phyloP scores from a whole-genome alignment of 225 moss, liverwort and hornwort genomes.

The Bryum argenteum region DNA sequence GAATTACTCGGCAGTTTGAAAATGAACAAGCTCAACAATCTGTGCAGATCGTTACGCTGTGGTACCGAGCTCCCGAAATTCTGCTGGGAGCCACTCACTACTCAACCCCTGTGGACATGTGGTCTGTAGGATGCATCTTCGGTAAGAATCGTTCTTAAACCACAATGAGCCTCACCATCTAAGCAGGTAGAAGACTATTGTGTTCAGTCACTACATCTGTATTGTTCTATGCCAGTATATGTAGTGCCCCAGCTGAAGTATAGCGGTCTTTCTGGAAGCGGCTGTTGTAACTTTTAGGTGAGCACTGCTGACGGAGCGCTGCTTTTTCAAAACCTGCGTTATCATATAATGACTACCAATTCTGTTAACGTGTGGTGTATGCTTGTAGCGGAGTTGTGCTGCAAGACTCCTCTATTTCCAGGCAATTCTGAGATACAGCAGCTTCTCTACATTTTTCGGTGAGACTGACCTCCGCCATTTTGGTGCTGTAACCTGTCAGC shows the following conservation, averaged over 20 bases:
- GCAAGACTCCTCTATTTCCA: slow-evolving; percentile 55
- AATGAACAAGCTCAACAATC: neutral
- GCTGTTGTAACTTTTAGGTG: neutral
- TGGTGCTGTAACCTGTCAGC: neutral
- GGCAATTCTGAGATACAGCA: slow-evolving; percentile 59
- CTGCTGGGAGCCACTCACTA: slow-evolving; percentile 54
- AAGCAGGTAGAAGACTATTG: neutral
- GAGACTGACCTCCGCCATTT: slow-evolving; percentile 10
- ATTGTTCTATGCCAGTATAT: too few species aligned
- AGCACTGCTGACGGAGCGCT: neutral
- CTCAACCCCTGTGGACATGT: slow-evolving; percentile 63
- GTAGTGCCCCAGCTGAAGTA: neutral
- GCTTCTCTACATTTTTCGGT: slow-evolving; percentile 58
- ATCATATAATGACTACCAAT: slow-evolving; percentile 11
- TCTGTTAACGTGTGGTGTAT: slow-evolving; percentile 17
- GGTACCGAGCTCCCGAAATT: slow-evolving; percentile 62
- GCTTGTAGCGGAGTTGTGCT: slow-evolving; percentile 52
- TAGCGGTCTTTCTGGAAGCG: neutral
- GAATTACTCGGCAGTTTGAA: neutral
- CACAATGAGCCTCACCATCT: neutral
- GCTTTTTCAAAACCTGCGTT: neutral
- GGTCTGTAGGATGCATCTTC: slow-evolving; percentile 66
- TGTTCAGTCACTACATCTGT: neutral
- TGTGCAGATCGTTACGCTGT: slow-evolving; percentile 52
- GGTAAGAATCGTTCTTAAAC: slow-evolving; percentile 34